These are phyloP conservation scores for Nicotiana noctiflora DNA, from an alignment of 257 asterid genomes.

Conservation along the genomic window DNA sequence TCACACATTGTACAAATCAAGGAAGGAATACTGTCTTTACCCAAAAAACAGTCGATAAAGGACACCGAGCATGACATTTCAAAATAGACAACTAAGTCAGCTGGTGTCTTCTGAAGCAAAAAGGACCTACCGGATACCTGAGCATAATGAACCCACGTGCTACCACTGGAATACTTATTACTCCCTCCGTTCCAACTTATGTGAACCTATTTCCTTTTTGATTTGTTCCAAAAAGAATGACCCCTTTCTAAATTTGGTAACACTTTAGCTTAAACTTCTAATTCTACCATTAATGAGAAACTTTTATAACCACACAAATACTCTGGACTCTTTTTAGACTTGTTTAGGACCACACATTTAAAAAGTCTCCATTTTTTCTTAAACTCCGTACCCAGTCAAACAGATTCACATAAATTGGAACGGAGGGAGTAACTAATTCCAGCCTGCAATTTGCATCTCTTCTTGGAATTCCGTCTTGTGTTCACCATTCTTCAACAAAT, in stretches of 20 bases:
- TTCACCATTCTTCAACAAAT: background rate
- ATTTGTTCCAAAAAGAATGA: too few relatives aligned
- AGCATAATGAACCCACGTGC: background rate
- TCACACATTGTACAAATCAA: background rate
- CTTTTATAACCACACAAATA: too few relatives aligned
- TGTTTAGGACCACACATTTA: too few relatives aligned
- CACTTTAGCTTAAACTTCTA: too few relatives aligned
- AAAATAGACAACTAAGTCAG: background rate
- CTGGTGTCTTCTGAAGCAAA: background rate
- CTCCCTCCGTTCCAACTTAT: too few relatives aligned
- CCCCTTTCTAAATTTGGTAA: too few relatives aligned
- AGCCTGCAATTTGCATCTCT: background rate
- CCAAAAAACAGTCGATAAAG: background rate
- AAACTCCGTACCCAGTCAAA: too few relatives aligned
- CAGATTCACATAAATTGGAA: too few relatives aligned
- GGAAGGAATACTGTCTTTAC: background rate
- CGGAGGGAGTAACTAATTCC: conserved; percentile 6
- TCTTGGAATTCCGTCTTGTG: background rate
- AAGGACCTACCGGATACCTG: background rate
- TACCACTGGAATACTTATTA: background rate
- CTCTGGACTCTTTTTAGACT: too few relatives aligned
- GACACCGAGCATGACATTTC: background rate
- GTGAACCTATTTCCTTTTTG: too few relatives aligned
- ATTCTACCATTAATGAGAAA: too few relatives aligned
- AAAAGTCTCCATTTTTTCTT: too few relatives aligned